Evolutionary conservation across 2,329 filamentous ascomycete species (phyloP).

Genomic region (Hymenoscyphus repandus): DNA sequence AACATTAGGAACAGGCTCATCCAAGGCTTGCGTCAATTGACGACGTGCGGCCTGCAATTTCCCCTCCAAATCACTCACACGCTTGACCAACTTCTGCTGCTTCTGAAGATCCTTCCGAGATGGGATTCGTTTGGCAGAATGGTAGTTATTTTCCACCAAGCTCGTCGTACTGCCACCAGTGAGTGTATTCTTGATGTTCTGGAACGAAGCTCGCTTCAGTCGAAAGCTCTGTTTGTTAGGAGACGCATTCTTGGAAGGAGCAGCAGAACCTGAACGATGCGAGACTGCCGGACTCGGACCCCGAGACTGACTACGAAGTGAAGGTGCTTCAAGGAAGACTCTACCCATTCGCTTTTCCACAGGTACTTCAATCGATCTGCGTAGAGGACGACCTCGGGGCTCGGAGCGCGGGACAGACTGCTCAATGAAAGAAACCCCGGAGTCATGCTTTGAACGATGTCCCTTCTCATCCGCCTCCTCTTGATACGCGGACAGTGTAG

Average conservation of each 20-base stretch:
- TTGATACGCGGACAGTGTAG: not conserved
- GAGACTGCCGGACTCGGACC: not conserved
- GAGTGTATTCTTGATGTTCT: conserved; percentile 20
- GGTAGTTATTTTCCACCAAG: not conserved
- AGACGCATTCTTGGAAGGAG: conserved; percentile 10
- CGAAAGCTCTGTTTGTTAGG: conserved; percentile 18
- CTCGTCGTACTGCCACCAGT: conserved; percentile 7
- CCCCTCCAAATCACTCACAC: conserved; percentile 54
- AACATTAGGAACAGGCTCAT: conserved; percentile 31
- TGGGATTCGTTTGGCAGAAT: conserved; percentile 36
- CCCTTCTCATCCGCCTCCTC: not conserved
- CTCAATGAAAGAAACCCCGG: conserved; percentile 22
- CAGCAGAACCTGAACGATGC: not conserved
- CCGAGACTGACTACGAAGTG: not conserved
- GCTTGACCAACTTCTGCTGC: conserved; percentile 52
- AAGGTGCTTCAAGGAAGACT: conserved; percentile 19
- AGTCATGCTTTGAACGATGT: conserved; percentile 24
- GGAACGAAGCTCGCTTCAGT: conserved; percentile 16
- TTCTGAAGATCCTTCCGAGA: conserved; percentile 52
- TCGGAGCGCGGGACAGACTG: not conserved
- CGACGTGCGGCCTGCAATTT: conserved; percentile 51
- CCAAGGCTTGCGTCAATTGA: conserved; percentile 46
- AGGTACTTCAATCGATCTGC: conserved; percentile 7
- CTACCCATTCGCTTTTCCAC: conserved; percentile 24
- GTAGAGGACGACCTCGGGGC: not conserved